Evolutionary conservation across 768 basidiomycete species (phyloP).

Genomic region (Lentinula sp.): DNA sequence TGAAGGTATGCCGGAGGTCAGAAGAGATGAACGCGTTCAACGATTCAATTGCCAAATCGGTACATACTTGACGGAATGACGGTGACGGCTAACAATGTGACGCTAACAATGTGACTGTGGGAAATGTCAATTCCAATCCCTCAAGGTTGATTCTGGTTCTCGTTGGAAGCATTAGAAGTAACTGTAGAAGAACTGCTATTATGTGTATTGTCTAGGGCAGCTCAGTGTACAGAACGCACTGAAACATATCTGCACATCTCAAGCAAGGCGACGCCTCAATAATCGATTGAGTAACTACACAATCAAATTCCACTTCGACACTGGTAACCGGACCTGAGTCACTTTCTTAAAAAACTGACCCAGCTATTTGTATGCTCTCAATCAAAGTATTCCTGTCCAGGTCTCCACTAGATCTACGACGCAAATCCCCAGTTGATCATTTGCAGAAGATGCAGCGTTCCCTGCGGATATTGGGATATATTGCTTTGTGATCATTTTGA

Average conservation of each 20-base stretch:
- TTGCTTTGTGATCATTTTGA: constrained; percentile 95
- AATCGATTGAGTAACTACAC: too few relatives aligned
- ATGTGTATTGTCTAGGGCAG: too few relatives aligned
- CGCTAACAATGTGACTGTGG: background rate
- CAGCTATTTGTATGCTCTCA: background rate
- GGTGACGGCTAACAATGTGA: background rate
- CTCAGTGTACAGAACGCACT: too few relatives aligned
- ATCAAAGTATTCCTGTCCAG: constrained; percentile 48
- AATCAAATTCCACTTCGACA: too few relatives aligned
- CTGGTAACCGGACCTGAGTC: too few relatives aligned
- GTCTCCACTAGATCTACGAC: constrained; percentile 80
- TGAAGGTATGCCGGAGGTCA: background rate
- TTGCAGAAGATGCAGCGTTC: background rate
- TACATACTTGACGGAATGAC: background rate
- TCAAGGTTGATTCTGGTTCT: too few relatives aligned
- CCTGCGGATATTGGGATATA: constrained; percentile 67
- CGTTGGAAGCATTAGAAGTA: too few relatives aligned
- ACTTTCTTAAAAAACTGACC: too few relatives aligned
- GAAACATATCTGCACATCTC: too few relatives aligned
- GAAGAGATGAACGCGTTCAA: background rate
- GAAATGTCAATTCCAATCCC: background rate
- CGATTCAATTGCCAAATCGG: background rate
- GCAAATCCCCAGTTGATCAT: constrained; percentile 56
- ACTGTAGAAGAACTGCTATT: too few relatives aligned
- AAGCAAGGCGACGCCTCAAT: too few relatives aligned